Evolutionary conservation across 1,284 basidiomycete species (phyloP), one percentile per base, ranked within the genome.

Genomic region (Psilocybe mexicana): DNA sequence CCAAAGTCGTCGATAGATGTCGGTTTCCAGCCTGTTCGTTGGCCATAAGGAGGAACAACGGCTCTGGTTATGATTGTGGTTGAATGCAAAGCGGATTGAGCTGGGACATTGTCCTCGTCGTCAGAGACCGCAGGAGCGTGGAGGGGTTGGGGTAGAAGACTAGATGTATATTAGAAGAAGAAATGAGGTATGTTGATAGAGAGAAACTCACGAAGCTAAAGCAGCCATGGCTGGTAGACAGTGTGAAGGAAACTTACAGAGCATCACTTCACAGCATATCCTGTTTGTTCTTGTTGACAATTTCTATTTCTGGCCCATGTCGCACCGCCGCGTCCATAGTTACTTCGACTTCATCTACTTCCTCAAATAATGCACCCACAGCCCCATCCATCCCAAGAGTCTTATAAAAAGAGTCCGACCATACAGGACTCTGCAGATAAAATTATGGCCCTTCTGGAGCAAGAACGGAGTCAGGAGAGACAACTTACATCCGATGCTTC

Each of bases 11-110:
- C 88, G 61, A 84, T 83, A 23, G 81, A 80, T 43, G 83, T 83
- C 23, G 96, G 96, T 69, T 87, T 92, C 96, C 96, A 99, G 59
- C 86, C 89, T 63, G 74, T 80, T 59, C 96, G 83, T 69, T 90
- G 86, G 6, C 96, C 92, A 72, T 98, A 98, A 4, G 88, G 81
- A 25, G 93, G 94, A 36, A 90, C 77, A 42, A 73, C 76, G 42
- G 73, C 71, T 51, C 90, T 78, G 71, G 83, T 70, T 59, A 82
- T 75, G 52, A 89, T 68, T 4, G 81, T 69, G 18, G 79, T 61
- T 55, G 63, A 58, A 57, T 59, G 62, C 33, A 52, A 40, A 48
- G 76, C 74, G 42, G 70, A 61, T 36, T 69, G 72, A 26, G 63
- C 69, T 30, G 65, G 69, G 14, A 76, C 63, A 33, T 75, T 76